These are phyloP conservation scores for Aspergillus sclerotioniger DNA, from an alignment of 495 filamentous ascomycete genomes.

Conservation along the genomic window DNA sequence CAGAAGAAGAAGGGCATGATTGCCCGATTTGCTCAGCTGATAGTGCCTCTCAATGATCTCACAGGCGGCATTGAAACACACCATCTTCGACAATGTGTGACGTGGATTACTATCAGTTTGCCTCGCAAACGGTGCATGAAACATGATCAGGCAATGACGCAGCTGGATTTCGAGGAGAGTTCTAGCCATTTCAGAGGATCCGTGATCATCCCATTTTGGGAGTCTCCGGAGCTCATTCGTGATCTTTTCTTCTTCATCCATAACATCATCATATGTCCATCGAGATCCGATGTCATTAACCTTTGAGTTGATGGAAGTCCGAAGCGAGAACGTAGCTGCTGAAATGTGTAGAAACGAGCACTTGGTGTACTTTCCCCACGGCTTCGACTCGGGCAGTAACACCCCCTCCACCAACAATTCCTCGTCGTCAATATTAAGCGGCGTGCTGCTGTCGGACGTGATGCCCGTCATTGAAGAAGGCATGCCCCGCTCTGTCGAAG, in stretches of 20 bases:
- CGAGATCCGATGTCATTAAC: constrained; percentile 26
- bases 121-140: constrained; percentile 30
- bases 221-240: constrained; percentile 23
- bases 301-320: constrained; percentile 27
- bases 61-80: constrained; percentile 24
- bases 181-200: constrained; percentile 7
- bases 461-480: constrained; percentile 47
- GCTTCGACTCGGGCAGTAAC: constrained; percentile 49
- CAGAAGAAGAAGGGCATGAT: constrained; percentile 15
- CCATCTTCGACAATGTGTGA: constrained; percentile 21
- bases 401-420: constrained; percentile 25
- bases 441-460: constrained; percentile 49
- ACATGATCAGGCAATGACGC: constrained; percentile 27
- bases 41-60: constrained; percentile 20
- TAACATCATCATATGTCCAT: constrained; percentile 24
- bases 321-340: constrained; percentile 19
- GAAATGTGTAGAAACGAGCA: constrained; percentile 27
- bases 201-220: constrained; percentile 18
- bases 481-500: constrained; percentile 53
- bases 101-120: constrained; percentile 18
- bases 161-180: constrained; percentile 29
- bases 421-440: constrained; percentile 18
- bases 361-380: constrained; percentile 20
- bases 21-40: constrained; percentile 9
- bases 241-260: constrained; percentile 28